Conservation (phyloP, 495 filamentous ascomycete species). For the Tuber magnatum region DNA sequence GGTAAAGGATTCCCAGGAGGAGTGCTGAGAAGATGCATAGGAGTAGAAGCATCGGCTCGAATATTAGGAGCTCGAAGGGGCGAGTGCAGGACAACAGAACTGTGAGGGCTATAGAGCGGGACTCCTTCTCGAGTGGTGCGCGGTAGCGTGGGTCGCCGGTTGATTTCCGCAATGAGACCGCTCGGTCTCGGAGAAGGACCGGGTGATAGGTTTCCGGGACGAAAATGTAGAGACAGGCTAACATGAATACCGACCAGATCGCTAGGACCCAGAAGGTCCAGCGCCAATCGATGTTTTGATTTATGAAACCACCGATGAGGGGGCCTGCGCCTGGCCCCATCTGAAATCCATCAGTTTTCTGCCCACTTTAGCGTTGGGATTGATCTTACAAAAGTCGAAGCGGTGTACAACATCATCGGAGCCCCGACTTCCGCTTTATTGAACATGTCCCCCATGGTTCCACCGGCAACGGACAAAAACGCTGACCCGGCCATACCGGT, state of each 20-base stretch:
- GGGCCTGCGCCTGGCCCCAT: slow-evolving; percentile 54
- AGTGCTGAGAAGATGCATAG: slow-evolving; percentile 79
- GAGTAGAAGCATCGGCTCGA: slow-evolving; percentile 81
- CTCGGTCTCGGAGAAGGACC: slow-evolving; percentile 69
- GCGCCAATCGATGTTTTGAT: slow-evolving; percentile 68
- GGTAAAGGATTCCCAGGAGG: slow-evolving; percentile 78
- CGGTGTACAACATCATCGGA: slow-evolving; percentile 77
- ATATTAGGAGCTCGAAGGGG: slow-evolving; percentile 70
- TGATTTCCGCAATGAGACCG: slow-evolving; percentile 59
- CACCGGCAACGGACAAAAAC: slow-evolving; percentile 83
- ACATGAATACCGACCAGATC: slow-evolving; percentile 65
- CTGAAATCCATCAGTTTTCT: slow-evolving; percentile 49
- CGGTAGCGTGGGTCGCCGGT: slow-evolving; percentile 70
- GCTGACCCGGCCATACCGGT: slow-evolving; percentile 77
- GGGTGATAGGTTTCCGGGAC: slow-evolving; percentile 87
- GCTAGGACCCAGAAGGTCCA: slow-evolving; percentile 87
- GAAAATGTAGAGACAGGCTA: slow-evolving; percentile 58
- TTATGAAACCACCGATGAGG: slow-evolving; percentile 65
- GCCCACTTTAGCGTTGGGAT: slow-evolving; percentile 39
- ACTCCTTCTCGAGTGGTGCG: slow-evolving; percentile 72
- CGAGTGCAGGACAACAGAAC: slow-evolving; percentile 64
- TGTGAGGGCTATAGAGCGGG: slow-evolving; percentile 63
- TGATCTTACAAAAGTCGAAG: slow-evolving; percentile 56
- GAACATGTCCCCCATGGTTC: slow-evolving; percentile 88
- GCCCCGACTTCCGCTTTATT: slow-evolving; percentile 58